Base-by-base conservation (phyloP, 129 eudicot species). In the Flaveria sonorensis region DNA sequence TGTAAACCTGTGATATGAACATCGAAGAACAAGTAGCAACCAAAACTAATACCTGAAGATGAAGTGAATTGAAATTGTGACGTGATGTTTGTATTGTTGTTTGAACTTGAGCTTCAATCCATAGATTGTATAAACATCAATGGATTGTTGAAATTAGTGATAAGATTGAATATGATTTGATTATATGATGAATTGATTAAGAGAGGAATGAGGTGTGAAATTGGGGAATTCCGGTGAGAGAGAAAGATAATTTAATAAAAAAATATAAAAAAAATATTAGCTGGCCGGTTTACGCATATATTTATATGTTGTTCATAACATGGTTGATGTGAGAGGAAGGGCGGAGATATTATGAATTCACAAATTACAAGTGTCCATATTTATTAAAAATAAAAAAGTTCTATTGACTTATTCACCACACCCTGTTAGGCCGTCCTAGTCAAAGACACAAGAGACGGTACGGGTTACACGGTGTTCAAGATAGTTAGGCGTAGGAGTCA, bases 271-370 rank as follows among this genome's bases (percentile, higher is more conserved):
- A 36, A 3, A 36, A 53, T 2, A 67, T 43, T 74, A 74, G 80
- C 70, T 74, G 84, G 84, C 84, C 66, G 76, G 76, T 67, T 80
- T 65, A 43, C 51, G 43, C 70, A 18, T 55, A 18, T 19, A 5
- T 70, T 78, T 55, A 74, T 66, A 68, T 81, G 75, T 74, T 36
- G 15, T 28, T 74, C 26, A 66, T 69, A 67, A 73, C 84, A 52
- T 80, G 83, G 79, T 74, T 55, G 83, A 80, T 43, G 52, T 32
- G 39, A 32, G 32, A 28, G 4, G 32, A 28, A 28, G 32, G 32
- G 11, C 36, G 74, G 42, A 50, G 26, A 30, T 24, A 0, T 1
- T 39, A 45, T 40, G 0, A n/a, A 80, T 13, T 73, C 67, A 64
- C 70, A 5, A 30, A 3, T n/a, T n/a, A n/a, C n/a, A n/a, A 40